Evolutionary conservation across 2,329 filamentous ascomycete genomes (phyloP).

Genomic region (Cordyceps farinosa): DNA sequence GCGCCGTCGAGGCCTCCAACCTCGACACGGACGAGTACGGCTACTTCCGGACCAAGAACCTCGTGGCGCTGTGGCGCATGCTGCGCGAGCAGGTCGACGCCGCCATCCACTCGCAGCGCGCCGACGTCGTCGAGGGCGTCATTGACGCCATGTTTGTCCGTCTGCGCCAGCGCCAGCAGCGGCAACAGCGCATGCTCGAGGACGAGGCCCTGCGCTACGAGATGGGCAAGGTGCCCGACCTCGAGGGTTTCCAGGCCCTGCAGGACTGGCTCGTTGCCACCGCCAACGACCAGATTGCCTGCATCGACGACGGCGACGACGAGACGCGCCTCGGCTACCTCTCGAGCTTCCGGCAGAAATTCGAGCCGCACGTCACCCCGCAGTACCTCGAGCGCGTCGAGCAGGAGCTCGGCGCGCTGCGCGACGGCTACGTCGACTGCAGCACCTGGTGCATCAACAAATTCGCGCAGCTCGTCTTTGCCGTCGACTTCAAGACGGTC

Average conservation of each 20-base stretch:
- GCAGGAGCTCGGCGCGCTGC: conserved; percentile 68
- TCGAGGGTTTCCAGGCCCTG: conserved; percentile 70
- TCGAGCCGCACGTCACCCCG: conserved; percentile 74
- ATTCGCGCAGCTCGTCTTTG: conserved; percentile 84
- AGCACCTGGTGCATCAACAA: conserved; percentile 87
- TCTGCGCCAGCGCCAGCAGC: conserved; percentile 74
- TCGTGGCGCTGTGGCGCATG: conserved; percentile 97
- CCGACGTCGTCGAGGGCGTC: conserved; percentile 90
- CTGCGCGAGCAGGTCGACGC: conserved; percentile 86
- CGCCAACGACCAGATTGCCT: conserved; percentile 97
- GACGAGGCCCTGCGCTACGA: conserved; percentile 78
- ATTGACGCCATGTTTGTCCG: conserved; percentile 94
- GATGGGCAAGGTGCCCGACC: conserved; percentile 47
- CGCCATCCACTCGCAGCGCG: conserved; percentile 77
- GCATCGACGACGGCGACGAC: conserved; percentile 87
- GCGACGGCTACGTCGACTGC: conserved; percentile 91
- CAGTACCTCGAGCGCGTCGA: conserved; percentile 74
- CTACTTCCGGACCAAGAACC: conserved; percentile 85
- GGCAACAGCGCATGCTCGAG: conserved; percentile 85
- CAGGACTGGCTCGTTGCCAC: conserved; percentile 97
- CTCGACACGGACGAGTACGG: conserved; percentile 85
- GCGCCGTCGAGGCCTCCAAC: conserved; percentile 60
- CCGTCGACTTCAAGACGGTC: conserved; percentile 80
- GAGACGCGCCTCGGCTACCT: conserved; percentile 75
- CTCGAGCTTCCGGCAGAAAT: conserved; percentile 78